phyloP scores from a whole-genome alignment of 768 basidiomycete genomes.

The Boletellus ananas region DNA sequence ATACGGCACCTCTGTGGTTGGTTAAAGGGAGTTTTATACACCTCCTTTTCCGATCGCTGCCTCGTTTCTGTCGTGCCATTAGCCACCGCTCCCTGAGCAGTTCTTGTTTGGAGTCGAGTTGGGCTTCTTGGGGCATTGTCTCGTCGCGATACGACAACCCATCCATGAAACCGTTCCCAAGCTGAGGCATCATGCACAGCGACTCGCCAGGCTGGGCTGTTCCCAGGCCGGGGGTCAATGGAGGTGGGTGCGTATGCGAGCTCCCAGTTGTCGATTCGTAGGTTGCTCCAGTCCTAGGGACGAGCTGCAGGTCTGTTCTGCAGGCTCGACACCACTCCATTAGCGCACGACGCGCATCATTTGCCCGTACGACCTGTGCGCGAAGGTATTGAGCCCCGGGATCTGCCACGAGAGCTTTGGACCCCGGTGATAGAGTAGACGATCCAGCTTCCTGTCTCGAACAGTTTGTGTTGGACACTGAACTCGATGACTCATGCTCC shows the following conservation, averaged over 20 bases:
- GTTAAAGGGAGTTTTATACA: no score
- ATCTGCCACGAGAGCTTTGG: slow-evolving; percentile 1
- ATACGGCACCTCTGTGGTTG: no score
- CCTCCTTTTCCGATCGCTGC: not conserved
- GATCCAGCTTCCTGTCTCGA: not conserved
- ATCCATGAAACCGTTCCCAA: not conserved
- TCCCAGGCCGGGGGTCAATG: not conserved
- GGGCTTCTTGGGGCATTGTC: not conserved
- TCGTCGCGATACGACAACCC: no score
- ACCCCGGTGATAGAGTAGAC: not conserved
- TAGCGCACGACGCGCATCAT: slow-evolving; percentile 3
- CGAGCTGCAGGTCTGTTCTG: not conserved
- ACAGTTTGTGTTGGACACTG: not conserved
- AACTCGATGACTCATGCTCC: not conserved
- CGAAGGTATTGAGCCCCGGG: slow-evolving; percentile 9
- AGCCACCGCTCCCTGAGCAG: slow-evolving; percentile 9
- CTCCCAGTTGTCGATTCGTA: not conserved
- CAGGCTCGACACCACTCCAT: slow-evolving; percentile 11
- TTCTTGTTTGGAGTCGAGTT: slow-evolving; percentile 5
- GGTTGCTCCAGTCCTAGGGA: not conserved
- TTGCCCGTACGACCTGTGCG: slow-evolving; percentile 2
- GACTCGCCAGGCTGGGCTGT: not conserved
- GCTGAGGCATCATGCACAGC: not conserved
- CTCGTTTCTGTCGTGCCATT: not conserved
- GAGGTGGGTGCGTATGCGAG: not conserved